These are phyloP conservation scores for Ceratocystis papillata DNA, from an alignment of 2,329 filamentous ascomycete species.

Conservation along the genomic window DNA sequence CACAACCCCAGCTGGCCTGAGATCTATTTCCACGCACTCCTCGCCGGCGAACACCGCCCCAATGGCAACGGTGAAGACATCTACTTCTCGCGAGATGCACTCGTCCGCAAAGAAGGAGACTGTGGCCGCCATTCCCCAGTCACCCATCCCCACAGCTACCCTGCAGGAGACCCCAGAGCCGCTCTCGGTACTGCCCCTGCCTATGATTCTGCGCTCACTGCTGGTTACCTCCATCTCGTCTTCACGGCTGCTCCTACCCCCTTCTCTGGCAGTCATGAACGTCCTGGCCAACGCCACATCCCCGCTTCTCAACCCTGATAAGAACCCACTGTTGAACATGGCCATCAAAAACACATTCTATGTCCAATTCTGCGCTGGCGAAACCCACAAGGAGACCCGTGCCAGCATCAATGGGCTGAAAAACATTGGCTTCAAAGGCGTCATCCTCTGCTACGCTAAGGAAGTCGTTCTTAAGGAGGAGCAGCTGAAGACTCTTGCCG, in stretches of 20 bases:
- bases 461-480: conserved; percentile 62
- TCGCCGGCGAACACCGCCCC: neutral
- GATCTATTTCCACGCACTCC: neutral
- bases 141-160: neutral
- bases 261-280: conserved; percentile 58
- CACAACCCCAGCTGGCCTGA: neutral
- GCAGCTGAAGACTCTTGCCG: conserved; percentile 38
- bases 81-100: conserved; percentile 20
- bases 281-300: conserved; percentile 58
- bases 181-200: conserved; percentile 55
- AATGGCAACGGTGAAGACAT: neutral
- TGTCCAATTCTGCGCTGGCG: conserved; percentile 81
- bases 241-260: conserved; percentile 55
- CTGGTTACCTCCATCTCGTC: conserved; percentile 60
- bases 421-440: conserved; percentile 65
- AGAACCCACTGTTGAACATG: conserved; percentile 58
- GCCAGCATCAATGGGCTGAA: conserved; percentile 56
- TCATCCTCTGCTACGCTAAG: conserved; percentile 73
- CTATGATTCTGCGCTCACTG: conserved; percentile 57
- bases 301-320: conserved; percentile 59
- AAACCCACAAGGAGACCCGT: conserved; percentile 57
- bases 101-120: conserved; percentile 20
- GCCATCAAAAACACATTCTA: conserved; percentile 77
- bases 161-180: conserved; percentile 32
- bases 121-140: conserved; percentile 13